Evolutionary conservation across 202 grass and related monocot genomes (phyloP), one percentile per base, ranked within the genome.

Genomic region (Schoenoplectus tabernaemontani): DNA sequence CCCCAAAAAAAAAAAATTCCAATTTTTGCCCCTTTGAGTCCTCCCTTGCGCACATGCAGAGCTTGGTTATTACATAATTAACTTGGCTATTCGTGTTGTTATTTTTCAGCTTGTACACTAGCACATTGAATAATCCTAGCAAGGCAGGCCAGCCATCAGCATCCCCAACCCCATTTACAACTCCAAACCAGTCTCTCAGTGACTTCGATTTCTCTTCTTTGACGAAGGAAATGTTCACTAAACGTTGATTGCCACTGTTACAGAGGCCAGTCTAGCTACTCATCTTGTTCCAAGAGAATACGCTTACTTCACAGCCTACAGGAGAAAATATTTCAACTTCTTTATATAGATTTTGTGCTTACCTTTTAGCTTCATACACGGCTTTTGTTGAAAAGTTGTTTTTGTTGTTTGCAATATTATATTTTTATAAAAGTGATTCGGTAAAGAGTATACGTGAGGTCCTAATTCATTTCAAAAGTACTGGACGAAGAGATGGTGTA

Each of bases 181-280:
- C 88, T 54, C 87, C 87, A 61, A 82, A 84, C 43, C 85, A 84
- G 64, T 90, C 91, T 34, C 87, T 86, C 57, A 85, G 83, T 64
- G 93, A 93, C 13, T 91, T 87, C 2, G 93, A 97, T 78, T 97
- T 97, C 81, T 97, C 93, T 15, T 92, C 91, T 2, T 91, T 97
- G 61, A 97, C 93, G 9, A 89, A 97, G 82, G 93, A 84, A 67
- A 85, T 97, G 86, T 88, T 97, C 67, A 77, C 84, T 38, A 97
- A 90, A 83, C 67, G 80, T 57, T 97, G 83, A 97, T 56, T 8
- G 0, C 53, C 70, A 36, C 47, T 28, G 36, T 34, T 36, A 6
- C 46, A 10, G 70, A 56, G 47, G 16, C 70, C 28, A 75, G 28
- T 75, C 26, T 54, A 33, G 42, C 70, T 54, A 54, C 47, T 20